A percentile compares a stretch with the other conserved stretches of the same genome.
These are phyloP conservation scores for Phytophthora sojae DNA, from an alignment of 352 stramenopile genomes.

Conservation along the genomic window DNA sequence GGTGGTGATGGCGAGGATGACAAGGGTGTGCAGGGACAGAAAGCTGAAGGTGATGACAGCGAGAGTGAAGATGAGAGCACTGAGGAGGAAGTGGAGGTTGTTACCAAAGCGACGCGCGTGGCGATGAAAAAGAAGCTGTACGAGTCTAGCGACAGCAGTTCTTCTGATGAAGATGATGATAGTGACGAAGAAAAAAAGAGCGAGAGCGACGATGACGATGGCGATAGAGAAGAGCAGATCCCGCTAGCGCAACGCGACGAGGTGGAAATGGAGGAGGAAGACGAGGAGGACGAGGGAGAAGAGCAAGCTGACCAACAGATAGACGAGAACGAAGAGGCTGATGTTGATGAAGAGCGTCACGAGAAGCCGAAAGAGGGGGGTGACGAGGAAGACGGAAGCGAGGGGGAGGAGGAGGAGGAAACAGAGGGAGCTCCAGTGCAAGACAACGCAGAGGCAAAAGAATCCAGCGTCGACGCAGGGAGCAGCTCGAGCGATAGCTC, in stretches of 20 bases:
- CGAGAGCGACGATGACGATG: constrained; percentile 16
- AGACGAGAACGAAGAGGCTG: background rate
- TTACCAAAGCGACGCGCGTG: background rate
- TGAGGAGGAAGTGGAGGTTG: constrained; percentile 8
- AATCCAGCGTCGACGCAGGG: constrained; percentile 6
- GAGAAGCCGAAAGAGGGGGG: constrained; percentile 1
- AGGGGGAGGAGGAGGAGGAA: constrained; percentile 7
- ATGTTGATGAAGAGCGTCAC: background rate
- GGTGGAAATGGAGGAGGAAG: constrained; percentile 24
- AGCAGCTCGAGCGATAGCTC: constrained; percentile 27
- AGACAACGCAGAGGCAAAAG: constrained; percentile 1
- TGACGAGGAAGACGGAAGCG: background rate
- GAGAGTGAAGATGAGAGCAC: constrained; percentile 23
- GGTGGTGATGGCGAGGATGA: background rate
- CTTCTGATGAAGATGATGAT: constrained; percentile 11
- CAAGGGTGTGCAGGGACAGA: constrained; percentile 10
- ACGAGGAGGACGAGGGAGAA: constrained; percentile 12
- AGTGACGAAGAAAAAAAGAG: constrained; percentile 11
- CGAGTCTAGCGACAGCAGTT: constrained; percentile 21
- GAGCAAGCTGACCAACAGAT: background rate
- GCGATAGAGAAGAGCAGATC: constrained; percentile 27
- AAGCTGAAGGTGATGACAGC: constrained; percentile 13
- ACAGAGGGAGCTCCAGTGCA: background rate
- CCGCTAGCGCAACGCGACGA: constrained; percentile 32
- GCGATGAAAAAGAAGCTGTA: constrained; percentile 14